phyloP scores from a whole-genome alignment of 768 basidiomycete genomes.

The Pleurotus citrinopileatus region DNA sequence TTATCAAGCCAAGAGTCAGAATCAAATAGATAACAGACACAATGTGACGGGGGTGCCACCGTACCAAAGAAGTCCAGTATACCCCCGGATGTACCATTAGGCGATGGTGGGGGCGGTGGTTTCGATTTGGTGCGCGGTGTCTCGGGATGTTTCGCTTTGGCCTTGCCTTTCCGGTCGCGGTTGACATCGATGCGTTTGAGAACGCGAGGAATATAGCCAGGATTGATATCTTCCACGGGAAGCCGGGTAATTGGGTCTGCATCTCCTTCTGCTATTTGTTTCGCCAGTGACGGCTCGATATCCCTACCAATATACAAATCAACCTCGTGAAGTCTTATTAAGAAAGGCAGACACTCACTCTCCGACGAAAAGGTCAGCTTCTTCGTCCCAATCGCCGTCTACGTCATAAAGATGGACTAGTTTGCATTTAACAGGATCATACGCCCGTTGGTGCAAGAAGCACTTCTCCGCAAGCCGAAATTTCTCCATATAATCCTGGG shows the following conservation, averaged over 20 bases:
- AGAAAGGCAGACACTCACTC: constrained; percentile 37
- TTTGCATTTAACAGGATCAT: constrained; percentile 62
- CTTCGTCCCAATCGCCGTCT: constrained; percentile 50
- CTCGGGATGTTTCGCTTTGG: constrained; percentile 34
- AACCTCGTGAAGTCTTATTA: not conserved
- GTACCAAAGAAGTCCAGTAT: constrained; percentile 67
- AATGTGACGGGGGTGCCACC: too few relatives aligned
- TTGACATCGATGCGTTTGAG: constrained; percentile 30
- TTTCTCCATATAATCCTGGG: constrained; percentile 66
- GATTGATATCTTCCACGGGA: constrained; percentile 80
- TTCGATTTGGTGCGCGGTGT: constrained; percentile 22
- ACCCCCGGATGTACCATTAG: constrained; percentile 27
- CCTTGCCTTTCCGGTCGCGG: constrained; percentile 38
- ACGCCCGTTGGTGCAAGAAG: constrained; percentile 92
- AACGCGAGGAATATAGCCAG: constrained; percentile 51
- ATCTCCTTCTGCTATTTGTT: constrained; percentile 63
- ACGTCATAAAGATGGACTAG: constrained; percentile 73
- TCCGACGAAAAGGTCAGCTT: constrained; percentile 71
- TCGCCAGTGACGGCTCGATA: constrained; percentile 62
- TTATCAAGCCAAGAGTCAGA: too few relatives aligned
- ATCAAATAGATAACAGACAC: too few relatives aligned
- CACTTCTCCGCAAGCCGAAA: constrained; percentile 87
- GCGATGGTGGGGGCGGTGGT: not conserved
- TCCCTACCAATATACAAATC: constrained; percentile 40
- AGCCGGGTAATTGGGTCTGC: constrained; percentile 65